These are phyloP conservation scores for Volvariella volvacea DNA, from an alignment of 1,284 basidiomycete genomes.

Conservation along the genomic window DNA sequence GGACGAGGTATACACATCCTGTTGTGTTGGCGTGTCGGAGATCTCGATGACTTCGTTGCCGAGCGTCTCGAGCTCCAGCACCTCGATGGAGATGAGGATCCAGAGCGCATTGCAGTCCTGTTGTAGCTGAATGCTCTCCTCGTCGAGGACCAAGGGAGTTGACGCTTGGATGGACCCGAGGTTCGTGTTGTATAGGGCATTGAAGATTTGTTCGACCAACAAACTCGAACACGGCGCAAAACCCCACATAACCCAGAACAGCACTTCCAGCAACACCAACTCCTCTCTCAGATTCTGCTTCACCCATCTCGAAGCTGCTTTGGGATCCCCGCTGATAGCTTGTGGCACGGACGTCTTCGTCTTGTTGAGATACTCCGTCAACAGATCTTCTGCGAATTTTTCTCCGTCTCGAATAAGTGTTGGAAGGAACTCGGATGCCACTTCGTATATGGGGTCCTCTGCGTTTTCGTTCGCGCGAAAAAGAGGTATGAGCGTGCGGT, in stretches of 20 bases:
- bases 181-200: slow-evolving; percentile 57
- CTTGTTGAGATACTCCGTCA: slow-evolving; percentile 54
- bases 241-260: slow-evolving; percentile 85
- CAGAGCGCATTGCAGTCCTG: slow-evolving; percentile 69
- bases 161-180: slow-evolving; percentile 67
- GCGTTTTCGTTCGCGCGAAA: slow-evolving; percentile 60
- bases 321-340: slow-evolving; percentile 45
- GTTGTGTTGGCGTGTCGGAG: slow-evolving; percentile 37
- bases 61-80: slow-evolving; percentile 74
- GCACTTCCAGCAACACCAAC: slow-evolving; percentile 71
- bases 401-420: slow-evolving; percentile 55
- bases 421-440: slow-evolving; percentile 52
- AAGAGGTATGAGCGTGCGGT: slow-evolving; percentile 60
- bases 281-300: slow-evolving; percentile 80
- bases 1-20: slow-evolving; percentile 49
- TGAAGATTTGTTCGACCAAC: slow-evolving; percentile 56
- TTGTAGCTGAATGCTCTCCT: slow-evolving; percentile 59
- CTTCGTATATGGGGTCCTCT: slow-evolving; percentile 43
- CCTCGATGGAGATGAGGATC: slow-evolving; percentile 73
- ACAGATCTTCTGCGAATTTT: slow-evolving; percentile 48
- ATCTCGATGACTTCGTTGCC: slow-evolving; percentile 52
- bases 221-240: slow-evolving; percentile 59
- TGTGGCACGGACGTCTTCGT: slow-evolving; percentile 48
- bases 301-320: slow-evolving; percentile 63
- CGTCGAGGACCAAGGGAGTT: slow-evolving; percentile 63